phyloP scores from a whole-genome alignment of 176 grass and related monocot species.

The Carex scoparia region DNA sequence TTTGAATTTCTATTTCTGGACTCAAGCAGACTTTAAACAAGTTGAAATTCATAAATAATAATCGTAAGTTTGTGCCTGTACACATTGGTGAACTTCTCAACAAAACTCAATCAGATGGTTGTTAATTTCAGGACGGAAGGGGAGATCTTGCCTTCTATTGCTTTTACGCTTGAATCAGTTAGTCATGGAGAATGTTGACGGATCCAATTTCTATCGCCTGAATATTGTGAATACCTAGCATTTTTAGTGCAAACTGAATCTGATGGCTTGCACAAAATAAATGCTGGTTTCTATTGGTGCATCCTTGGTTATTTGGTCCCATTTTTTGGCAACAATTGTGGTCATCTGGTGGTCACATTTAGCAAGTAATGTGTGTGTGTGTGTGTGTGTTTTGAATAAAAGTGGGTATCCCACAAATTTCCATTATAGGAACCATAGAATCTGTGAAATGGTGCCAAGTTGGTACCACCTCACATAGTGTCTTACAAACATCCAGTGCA shows the following conservation, averaged over 20 bases:
- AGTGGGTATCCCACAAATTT: too few relatives aligned
- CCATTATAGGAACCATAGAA: too few relatives aligned
- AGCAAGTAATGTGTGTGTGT: too few relatives aligned
- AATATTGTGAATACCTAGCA: conserved; percentile 27
- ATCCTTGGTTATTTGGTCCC: not conserved
- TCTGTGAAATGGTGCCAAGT: too few relatives aligned
- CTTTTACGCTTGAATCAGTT: conserved; percentile 71
- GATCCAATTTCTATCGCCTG: conserved; percentile 51
- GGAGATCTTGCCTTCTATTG: conserved; percentile 65
- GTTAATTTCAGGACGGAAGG: conserved; percentile 58
- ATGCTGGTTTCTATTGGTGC: not conserved
- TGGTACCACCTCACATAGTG: too few relatives aligned
- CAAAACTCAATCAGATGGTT: not conserved
- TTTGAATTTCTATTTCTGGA: not conserved
- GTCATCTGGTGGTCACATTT: too few relatives aligned
- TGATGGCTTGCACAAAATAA: not conserved
- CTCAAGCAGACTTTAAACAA: not conserved
- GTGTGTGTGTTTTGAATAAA: too few relatives aligned
- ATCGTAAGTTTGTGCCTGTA: not conserved
- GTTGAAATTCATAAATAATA: not conserved
- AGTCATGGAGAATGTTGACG: conserved; percentile 54
- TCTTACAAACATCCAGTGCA: too few relatives aligned
- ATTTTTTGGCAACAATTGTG: too few relatives aligned
- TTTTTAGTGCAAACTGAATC: not conserved
- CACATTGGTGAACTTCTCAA: not conserved